Evolutionary conservation across 176 grass and related monocot genomes (phyloP).

Genomic region (Rhynchospora pubera): DNA sequence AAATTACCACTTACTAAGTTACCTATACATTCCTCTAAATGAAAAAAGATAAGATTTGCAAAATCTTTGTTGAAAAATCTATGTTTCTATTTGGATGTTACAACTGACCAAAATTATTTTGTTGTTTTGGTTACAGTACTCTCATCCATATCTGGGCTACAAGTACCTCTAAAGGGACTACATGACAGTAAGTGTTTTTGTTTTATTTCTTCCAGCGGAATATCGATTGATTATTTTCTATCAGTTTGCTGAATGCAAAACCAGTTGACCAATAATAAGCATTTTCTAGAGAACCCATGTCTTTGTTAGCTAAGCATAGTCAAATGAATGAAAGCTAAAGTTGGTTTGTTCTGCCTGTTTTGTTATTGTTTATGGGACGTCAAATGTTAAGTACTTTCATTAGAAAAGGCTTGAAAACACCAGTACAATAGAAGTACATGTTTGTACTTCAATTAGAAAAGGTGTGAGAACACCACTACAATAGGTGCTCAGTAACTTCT

Average conservation of each 20-base stretch:
- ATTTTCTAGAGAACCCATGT: background rate
- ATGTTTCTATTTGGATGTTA: slow-evolving; percentile 17
- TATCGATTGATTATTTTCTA: background rate
- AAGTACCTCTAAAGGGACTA: slow-evolving; percentile 60
- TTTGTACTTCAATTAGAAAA: too few relatives aligned
- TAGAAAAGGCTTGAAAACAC: background rate
- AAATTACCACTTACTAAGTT: background rate
- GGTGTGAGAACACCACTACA: background rate
- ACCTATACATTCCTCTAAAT: background rate
- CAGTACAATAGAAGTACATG: background rate
- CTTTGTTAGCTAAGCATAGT: background rate
- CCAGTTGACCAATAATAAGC: background rate
- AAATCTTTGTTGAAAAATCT: background rate
- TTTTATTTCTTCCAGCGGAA: background rate
- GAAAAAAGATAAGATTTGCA: background rate
- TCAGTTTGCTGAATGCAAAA: background rate
- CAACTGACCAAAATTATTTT: slow-evolving; percentile 5
- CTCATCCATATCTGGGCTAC: slow-evolving; percentile 91
- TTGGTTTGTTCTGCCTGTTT: background rate
- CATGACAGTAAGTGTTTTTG: slow-evolving; percentile 40
- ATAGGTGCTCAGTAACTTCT: background rate
- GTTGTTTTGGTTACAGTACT: slow-evolving; percentile 54
- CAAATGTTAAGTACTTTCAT: background rate
- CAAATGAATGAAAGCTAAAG: background rate
- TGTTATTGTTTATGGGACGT: background rate